phyloP scores from a whole-genome alignment of 306 rosid genomes.

The Fagus crenata region DNA sequence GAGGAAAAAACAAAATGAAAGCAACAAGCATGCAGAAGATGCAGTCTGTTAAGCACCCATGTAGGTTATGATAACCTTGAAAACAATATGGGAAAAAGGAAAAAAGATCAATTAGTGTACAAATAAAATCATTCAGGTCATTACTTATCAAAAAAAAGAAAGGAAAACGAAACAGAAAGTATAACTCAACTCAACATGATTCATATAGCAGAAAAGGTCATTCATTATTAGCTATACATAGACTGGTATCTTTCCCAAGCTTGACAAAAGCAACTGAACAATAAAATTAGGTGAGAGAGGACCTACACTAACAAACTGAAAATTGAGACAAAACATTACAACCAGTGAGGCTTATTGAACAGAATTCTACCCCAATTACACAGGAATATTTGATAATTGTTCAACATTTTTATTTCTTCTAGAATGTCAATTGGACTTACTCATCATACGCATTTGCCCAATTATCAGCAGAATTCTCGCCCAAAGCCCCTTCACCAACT shows the following conservation, averaged over 20 bases:
- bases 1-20: neutral
- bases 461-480: constrained; percentile 55
- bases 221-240: neutral
- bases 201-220: neutral
- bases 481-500: constrained; percentile 70
- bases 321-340: neutral
- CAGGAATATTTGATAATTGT: neutral
- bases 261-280: neutral
- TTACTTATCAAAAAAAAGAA: neutral
- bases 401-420: neutral
- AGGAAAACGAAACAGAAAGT: neutral
- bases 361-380: neutral
- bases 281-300: neutral
- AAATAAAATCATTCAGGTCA: no score
- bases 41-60: neutral
- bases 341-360: neutral
- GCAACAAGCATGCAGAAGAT: neutral
- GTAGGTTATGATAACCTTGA: neutral
- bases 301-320: neutral
- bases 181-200: neutral
- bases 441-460: constrained; percentile 90
- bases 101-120: neutral
- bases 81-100: neutral
- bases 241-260: neutral
- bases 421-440: constrained; percentile 51